Base-by-base conservation (phyloP, 192 early-diverging fungal genomes). In the Physocladia obscura region DNA sequence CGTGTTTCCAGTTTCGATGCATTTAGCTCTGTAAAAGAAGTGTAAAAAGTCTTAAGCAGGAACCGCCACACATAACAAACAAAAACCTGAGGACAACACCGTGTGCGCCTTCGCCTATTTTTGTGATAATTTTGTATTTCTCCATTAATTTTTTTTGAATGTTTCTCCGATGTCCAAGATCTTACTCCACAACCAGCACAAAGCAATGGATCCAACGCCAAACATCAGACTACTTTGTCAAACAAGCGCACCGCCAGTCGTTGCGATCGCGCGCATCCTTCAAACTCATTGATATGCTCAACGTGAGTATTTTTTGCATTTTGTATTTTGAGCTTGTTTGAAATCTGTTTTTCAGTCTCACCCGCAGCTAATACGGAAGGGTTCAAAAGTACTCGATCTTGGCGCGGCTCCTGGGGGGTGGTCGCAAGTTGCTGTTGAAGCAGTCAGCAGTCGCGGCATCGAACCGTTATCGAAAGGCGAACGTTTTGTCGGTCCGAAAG, bases 21-120 rank as follows among this genome's bases (percentile, higher is more conserved):
- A 80, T 50, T 77, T 83, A n/a, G 84, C 84, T 54, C 81, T 85
- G 15, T 78, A 74, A 13, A 79, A 80, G 1, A 77, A 13, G 44
- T 17, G 13, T 47, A 21, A 47, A 13, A 47, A 47, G 44, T 13
- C 44, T 47, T 13, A 47, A 47, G 44, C 44, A 17, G 44, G n/a
- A 47, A 17, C 15, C n/a, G 44, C 15, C 44, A 47, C 44, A n/a
- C n/a, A n/a, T n/a, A n/a, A n/a, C n/a, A n/a, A n/a, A 47, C 15
- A 26, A 13, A 13, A 11, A 62, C 59, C 59, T 5, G 19, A 62
- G 40, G 4, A 62, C 59, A 5, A 62, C 38, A 5, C 84, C 84
- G 58, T 85, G 84, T 2, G 84, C 84, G 2, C 84, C 84, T 64
- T 85, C 81, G 8, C 84, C 84, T 44, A 85, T 80, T 67, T 76